phyloP scores from a whole-genome alignment of 148 eudicot genomes.

The Arctostaphylos glauca region DNA sequence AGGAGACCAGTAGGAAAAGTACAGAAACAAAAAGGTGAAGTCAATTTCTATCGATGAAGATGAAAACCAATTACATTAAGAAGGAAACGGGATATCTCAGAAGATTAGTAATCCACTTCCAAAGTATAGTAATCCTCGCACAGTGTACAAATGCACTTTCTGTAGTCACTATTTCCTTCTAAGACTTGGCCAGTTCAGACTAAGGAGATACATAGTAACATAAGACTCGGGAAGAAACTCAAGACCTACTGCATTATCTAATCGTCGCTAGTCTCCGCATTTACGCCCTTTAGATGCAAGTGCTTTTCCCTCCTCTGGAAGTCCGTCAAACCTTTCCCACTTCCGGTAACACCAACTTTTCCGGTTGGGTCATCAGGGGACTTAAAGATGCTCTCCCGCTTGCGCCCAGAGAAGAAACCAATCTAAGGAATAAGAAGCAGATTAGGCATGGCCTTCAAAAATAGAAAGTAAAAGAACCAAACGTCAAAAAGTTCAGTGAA shows the following conservation, averaged over 20 bases:
- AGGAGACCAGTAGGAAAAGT: not conserved
- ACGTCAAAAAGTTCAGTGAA: not conserved
- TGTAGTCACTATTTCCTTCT: not conserved
- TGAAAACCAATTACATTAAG: not conserved
- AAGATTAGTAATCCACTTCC: conserved; percentile 1
- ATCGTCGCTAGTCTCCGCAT: conserved; percentile 58
- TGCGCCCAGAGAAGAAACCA: conserved; percentile 96
- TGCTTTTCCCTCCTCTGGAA: conserved; percentile 95
- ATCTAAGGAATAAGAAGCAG: conserved; percentile 35
- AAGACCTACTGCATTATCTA: conserved; percentile 18
- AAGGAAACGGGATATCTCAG: not conserved
- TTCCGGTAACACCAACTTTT: conserved; percentile 97
- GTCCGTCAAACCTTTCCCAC: conserved; percentile 96
- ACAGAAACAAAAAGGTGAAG: not conserved
- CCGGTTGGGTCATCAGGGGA: conserved; percentile 97
- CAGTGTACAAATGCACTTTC: not conserved
- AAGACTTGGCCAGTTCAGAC: not conserved
- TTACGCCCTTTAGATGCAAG: conserved; percentile 86
- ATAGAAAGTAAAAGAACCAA: not conserved
- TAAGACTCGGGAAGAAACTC: not conserved
- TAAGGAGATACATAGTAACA: conserved; percentile 2
- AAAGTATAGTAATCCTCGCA: conserved; percentile 1
- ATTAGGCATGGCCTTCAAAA: not conserved
- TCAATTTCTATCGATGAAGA: not conserved
- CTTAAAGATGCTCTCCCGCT: conserved; percentile 91